Base-by-base conservation (phyloP, 306 rosid genomes). In the Corylus avellana region DNA sequence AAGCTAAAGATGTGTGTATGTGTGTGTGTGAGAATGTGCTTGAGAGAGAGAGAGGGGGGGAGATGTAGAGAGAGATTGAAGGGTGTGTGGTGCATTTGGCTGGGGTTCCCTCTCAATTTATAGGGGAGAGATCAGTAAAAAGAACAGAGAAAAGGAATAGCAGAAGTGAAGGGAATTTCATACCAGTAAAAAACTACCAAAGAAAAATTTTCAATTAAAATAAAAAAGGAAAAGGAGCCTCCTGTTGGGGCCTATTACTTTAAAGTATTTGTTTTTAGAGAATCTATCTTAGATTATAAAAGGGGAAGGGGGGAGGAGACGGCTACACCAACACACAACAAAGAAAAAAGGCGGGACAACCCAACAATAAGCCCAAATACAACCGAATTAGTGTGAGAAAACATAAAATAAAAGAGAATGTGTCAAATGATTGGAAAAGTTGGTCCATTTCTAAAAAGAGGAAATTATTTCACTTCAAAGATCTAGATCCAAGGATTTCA, bases 51-150 rank as follows among this genome's bases (percentile, higher is more conserved):
- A 17, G 71, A 58, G 54, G 59, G 66, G 37, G 66, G 17, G n/a
- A 7, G 63, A 63, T 61, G 64, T 69, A 73, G 59, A 17, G 71
- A 70, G 67, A 83, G 77, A 35, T 58, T 81, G 47, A 72, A 79
- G 69, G 56, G 77, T 81, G 17, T 66, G 78, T 85, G 83, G 12
- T 87, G 78, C 77, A 77, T 75, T 77, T 86, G 85, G 80, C 54
- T 79, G 84, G 76, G 77, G 81, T 74, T 82, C 59, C 83, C 71
- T 73, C 84, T 82, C 81, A 75, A 89, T 92, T 92, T 91, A 94
- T 92, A 92, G 86, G 78, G 75, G 10, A 35, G 16, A 17, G 42
- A 5, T 59, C 48, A 77, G 73, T 68, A 12, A 74, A 39, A 29
- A 53, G 44, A 32, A 39, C 44, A n/a, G 12, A 13, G 48, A 22